Percentiles rank a stretch among this genome's conserved stretches.
Conservation (phyloP, 345 rosid genomes). For the Sonneratia caseolaris region DNA sequence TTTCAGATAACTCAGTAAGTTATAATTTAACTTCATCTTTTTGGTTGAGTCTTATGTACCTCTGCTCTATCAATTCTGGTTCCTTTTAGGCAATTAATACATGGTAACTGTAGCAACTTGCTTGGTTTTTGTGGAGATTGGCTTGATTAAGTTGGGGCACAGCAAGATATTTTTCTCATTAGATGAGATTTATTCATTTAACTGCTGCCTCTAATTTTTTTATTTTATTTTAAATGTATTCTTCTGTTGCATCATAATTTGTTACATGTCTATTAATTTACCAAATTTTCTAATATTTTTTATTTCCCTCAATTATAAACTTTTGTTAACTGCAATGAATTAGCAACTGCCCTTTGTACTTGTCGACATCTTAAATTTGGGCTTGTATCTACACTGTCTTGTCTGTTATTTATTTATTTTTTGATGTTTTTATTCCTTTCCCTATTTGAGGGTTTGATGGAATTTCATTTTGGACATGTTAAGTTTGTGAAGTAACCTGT, state of each 20-base stretch:
- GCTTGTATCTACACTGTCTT: not conserved
- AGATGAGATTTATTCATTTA: not conserved
- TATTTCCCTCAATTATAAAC: not conserved
- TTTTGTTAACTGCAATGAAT: not conserved
- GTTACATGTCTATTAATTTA: not conserved
- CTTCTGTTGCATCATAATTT: not conserved
- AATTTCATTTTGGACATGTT: not conserved
- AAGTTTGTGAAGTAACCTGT: not conserved
- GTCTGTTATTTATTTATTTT: not conserved
- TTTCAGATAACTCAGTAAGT: constrained; percentile 62
- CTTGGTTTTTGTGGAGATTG: not conserved
- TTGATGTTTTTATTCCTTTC: not conserved
- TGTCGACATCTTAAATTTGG: not conserved
- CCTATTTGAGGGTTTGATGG: not conserved
- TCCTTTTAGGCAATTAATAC: not conserved
- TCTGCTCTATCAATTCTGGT: not conserved
- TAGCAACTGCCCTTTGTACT: not conserved
- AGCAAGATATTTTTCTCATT: not conserved
- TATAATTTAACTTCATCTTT: not conserved
- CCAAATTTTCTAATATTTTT: not conserved
- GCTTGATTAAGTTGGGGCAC: not conserved
- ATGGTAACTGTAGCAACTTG: not conserved
- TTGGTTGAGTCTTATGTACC: not conserved
- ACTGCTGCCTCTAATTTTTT: not conserved
- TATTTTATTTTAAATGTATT: not conserved